Base-by-base conservation (phyloP, 1,284 basidiomycete genomes). In the Ceratorhiza oryzae-sativae region DNA sequence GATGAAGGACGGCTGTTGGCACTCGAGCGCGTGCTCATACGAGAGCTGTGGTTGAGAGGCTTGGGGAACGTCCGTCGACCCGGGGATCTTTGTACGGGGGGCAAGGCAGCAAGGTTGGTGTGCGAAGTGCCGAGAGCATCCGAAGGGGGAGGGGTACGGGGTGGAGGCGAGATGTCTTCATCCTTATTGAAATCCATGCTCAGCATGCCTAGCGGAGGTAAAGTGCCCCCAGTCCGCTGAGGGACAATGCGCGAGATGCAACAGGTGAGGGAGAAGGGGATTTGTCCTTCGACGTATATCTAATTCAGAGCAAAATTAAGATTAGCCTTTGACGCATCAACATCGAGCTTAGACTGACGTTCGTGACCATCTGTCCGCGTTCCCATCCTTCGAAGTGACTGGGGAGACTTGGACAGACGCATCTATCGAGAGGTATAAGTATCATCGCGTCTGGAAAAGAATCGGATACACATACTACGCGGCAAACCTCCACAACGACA, bases 271-370 rank as follows among this genome's bases (percentile, higher is more conserved):
- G 46, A 13, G 67, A 58, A 46, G 67, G 49, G 5, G 67, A 46
- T 49, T 70, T 70, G 10, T 70, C 67, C n/a, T 70, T 70, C 23
- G 67, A 70, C 30, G 67, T 70, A n/a, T 70, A 70, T 46, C 67
- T 70, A 32, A 25, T 59, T 49, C 15, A 18, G 42, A 45, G n/a
- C 42, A 36, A 70, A 67, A 13, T 15, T 13, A 53, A n/a, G n/a
- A 39, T 67, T 51, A 67, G 42, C 53, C 25, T 41, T 39, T 32
- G 20, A 48, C 32, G 36, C 18, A 20, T 67, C 32, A 56, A 56
- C 32, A 51, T 45, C n/a, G 20, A 42, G 15, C 42, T 41, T 15
- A 34, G 23, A 41, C 55, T 42, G 15, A 70, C 67, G 67, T 70
- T 59, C 55, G 39, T 32, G 67, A 70, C 67, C 67, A 70, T 36